These are phyloP conservation scores for Ensete glaucum DNA, from an alignment of 176 grass and related monocot genomes.

Conservation along the genomic window DNA sequence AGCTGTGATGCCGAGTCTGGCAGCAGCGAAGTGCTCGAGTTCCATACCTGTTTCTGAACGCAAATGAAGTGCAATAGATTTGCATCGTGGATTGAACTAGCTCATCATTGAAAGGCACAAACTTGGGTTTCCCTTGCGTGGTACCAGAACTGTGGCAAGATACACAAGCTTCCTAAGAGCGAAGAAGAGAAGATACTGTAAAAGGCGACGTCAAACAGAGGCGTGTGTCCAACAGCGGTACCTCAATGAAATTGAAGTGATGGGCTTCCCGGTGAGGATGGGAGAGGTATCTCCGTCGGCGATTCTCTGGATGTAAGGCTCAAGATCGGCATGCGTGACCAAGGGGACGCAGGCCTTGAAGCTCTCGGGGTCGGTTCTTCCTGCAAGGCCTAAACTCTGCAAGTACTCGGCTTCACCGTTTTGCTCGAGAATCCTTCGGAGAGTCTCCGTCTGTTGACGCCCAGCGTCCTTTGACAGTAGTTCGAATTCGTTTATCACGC, in stretches of 20 bases:
- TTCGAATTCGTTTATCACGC: slow-evolving; percentile 71
- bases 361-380: slow-evolving; percentile 51
- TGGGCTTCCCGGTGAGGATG: slow-evolving; percentile 52
- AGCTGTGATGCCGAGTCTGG: background rate
- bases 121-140: slow-evolving; percentile 86
- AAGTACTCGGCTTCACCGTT: slow-evolving; percentile 56
- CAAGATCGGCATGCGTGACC: slow-evolving; percentile 48
- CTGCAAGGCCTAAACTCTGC: slow-evolving; percentile 35
- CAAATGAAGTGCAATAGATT: slow-evolving; percentile 66
- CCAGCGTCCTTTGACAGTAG: slow-evolving; percentile 40
- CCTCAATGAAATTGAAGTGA: slow-evolving; percentile 75
- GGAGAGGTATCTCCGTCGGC: slow-evolving; percentile 52
- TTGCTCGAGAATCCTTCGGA: slow-evolving; percentile 50
- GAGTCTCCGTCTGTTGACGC: slow-evolving; percentile 47
- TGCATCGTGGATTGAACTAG: slow-evolving; percentile 76
- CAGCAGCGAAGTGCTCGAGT: background rate
- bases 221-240: slow-evolving; percentile 3
- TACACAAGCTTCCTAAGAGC: background rate
- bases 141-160: slow-evolving; percentile 55
- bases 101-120: slow-evolving; percentile 70
- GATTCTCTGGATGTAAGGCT: slow-evolving; percentile 78
- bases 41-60: slow-evolving; percentile 61
- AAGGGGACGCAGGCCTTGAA: slow-evolving; percentile 55
- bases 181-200: background rate
- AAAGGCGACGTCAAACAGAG: background rate